Base-by-base conservation (phyloP, 768 basidiomycete species). In the Boletus edulis region DNA sequence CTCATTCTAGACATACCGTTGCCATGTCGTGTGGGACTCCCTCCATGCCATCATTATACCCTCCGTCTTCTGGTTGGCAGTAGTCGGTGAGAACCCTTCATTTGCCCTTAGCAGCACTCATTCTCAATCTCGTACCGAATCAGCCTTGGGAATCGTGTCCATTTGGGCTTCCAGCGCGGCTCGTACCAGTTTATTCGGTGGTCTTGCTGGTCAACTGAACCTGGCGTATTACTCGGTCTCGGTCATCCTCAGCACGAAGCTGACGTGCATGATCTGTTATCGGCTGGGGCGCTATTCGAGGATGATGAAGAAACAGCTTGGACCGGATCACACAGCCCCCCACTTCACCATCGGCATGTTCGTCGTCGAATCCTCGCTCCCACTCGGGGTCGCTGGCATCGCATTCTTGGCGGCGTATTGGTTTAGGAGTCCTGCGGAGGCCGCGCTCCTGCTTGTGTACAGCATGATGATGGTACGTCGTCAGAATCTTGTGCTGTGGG, bases 1-100 rank as follows among this genome's bases (percentile, higher is more conserved):
- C 17, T 39, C 37, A 1, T 22, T 72, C 22, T 39, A 76, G 75
- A 60, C 75, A 13, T 69, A 73, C 55, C 75, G 74, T 18, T 72
- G 72, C 51, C 69, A 56, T 18, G 57, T 72, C 29, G 55, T 76
- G 11, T 76, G 73, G 73, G 13, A 35, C 34, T 13, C 12, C 14
- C 14, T 11, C 14, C 13, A 14, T 14, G 34, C 14, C 13, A 14
- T 66, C 38, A n/a, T 54, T 9, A 5, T 55, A 27, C 60, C 60
- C 2, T 56, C 24, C n/a, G 43, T 62, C 29, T 17, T 67, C 15
- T 67, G 60, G 62, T 3, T 45, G 3, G 29, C 17, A 3, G 51
- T 60, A 3, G 34, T 67, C 5, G 46, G 65, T 67, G 31, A 47
- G 54, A 7, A 38, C 24, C 27, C 7, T 20, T 29, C 20, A 18